Percentiles rank a stretch among this genome's conserved stretches.
These are phyloP conservation scores for Globisporangium viniferum DNA, from an alignment of 352 stramenopile genomes.

Conservation along the genomic window DNA sequence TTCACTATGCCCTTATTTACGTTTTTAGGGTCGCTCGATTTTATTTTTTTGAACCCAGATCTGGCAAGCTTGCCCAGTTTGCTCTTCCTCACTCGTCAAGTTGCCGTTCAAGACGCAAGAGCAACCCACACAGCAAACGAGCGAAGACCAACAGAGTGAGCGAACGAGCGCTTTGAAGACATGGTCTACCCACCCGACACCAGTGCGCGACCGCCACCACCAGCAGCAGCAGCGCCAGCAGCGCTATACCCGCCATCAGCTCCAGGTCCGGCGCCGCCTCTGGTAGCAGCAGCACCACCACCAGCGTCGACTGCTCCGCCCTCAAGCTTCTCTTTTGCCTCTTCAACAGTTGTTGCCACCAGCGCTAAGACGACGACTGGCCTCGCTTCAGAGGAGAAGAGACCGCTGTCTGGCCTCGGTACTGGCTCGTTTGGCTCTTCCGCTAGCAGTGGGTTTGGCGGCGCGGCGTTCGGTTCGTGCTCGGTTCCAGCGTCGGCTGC, in stretches of 20 bases:
- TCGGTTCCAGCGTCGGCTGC: neutral
- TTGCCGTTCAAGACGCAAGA: neutral
- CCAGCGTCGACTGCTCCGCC: too few relatives aligned
- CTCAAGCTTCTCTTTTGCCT: neutral
- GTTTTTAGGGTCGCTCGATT: too few relatives aligned
- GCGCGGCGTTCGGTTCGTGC: neutral
- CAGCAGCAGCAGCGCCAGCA: neutral
- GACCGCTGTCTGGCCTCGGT: neutral
- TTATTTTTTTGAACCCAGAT: neutral
- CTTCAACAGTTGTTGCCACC: neutral
- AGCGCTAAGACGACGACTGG: too few relatives aligned
- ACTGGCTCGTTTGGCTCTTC: neutral
- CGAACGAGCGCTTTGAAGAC: too few relatives aligned
- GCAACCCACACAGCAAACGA: neutral
- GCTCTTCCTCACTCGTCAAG: neutral
- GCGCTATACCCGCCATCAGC: neutral
- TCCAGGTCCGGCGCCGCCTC: neutral
- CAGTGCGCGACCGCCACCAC: too few relatives aligned
- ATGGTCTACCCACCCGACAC: too few relatives aligned
- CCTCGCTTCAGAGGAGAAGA: neutral
- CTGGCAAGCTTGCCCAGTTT: too few relatives aligned
- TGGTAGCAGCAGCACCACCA: neutral
- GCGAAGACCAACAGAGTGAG: neutral
- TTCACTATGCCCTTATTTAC: too few relatives aligned
- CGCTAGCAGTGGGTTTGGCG: neutral